Percentiles rank a stretch among this genome's conserved stretches.
Evolutionary conservation across 441 rosid genomes (phyloP).

Genomic region (Manihot esculenta): DNA sequence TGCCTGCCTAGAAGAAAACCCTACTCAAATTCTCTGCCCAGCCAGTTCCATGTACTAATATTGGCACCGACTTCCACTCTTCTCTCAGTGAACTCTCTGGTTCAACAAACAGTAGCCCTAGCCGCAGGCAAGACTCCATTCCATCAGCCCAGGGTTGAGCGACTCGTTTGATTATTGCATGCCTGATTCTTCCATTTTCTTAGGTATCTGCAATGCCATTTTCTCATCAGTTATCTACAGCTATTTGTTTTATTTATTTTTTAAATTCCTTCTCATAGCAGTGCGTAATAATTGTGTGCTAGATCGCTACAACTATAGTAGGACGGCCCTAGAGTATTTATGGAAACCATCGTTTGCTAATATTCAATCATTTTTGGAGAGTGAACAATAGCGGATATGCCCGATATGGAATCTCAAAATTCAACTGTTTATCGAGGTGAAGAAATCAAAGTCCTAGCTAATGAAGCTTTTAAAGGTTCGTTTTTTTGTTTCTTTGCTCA

Average conservation of each 20-base stretch:
- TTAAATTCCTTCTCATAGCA: no score
- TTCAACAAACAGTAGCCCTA: neutral
- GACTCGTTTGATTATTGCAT: no score
- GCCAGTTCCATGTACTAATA: neutral
- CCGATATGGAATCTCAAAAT: slow-evolving; percentile 53
- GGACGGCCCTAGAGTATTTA: neutral
- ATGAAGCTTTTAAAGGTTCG: slow-evolving; percentile 88
- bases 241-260: neutral
- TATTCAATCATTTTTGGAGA: neutral
- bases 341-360: slow-evolving; percentile 16
- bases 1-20: neutral
- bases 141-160: neutral
- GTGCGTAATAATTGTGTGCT: neutral
- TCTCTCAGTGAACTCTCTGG: neutral
- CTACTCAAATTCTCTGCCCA: neutral
- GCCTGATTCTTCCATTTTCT: no score
- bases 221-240: neutral
- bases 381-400: slow-evolving; percentile 21
- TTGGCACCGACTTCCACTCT: neutral
- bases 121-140: neutral
- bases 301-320: neutral
- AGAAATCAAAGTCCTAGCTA: slow-evolving; percentile 70
- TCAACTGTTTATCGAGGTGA: slow-evolving; percentile 59
- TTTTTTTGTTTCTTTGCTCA: neutral
- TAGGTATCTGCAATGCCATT: neutral